Base-by-base conservation (phyloP, 257 asterid genomes). In the Eustoma russellianum region DNA sequence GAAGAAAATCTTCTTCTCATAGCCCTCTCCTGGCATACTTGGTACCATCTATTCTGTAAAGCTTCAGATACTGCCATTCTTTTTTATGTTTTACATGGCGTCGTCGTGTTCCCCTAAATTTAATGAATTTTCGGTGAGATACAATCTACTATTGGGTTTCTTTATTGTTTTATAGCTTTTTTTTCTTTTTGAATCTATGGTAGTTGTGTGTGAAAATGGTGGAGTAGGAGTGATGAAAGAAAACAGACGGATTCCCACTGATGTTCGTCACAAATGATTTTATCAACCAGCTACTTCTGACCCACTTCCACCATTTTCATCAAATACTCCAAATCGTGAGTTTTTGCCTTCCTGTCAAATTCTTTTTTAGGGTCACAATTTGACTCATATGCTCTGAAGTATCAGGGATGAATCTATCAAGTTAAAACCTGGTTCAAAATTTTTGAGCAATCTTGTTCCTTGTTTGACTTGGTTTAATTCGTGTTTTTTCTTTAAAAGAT, bases 191-290 rank as follows among this genome's bases (percentile, higher is more conserved):
- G n/a, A n/a, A n/a, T n/a, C n/a, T n/a, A n/a, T n/a, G n/a, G n/a
- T n/a, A n/a, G n/a, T n/a, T 15, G 24, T 49, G 53, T 41, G n/a
- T 3, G 43, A 28, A 45, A 15, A 14, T 57, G 69, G 50, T 66
- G 61, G 28, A 55, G 49, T 46, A 38, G 76, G 81, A 53, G 60
- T 81, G 89, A 81, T 17, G 89, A 71, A 69, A 71, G 19, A 72
- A 78, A 68, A 61, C 83, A 53, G 59, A 60, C 80, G 88, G 85
- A 81, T 81, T 81, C 85, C 85, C 81, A 65, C 55, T 77, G 85
- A 81, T 55, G 48, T 57, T 48, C 65, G 50, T n/a, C n/a, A n/a
- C n/a, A n/a, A n/a, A 33, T 78, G 84, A 77, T 76, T 41, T 46
- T 30, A 46, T 58, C 51, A 67, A 76, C 76, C 77, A 74, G 90